phyloP scores from a whole-genome alignment of 2,329 filamentous ascomycete species.

The Phialophora macrospora region DNA sequence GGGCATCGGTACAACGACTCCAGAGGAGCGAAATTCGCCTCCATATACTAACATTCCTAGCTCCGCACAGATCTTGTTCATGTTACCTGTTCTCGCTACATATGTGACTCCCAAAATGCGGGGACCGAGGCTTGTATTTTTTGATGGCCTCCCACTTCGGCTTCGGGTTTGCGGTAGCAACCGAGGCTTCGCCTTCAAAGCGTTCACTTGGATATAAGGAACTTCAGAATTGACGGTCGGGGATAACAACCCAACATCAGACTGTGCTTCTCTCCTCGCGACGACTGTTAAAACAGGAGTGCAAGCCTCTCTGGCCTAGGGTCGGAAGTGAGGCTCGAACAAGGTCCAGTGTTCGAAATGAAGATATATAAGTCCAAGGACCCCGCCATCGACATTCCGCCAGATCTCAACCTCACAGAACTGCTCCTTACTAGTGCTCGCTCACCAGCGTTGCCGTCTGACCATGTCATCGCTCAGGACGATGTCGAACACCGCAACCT shows the following conservation, averaged over 20 bases:
- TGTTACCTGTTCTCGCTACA: neutral
- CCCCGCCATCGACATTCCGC: conserved; percentile 42
- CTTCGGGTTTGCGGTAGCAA: neutral
- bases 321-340: neutral
- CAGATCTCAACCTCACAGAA: conserved; percentile 52
- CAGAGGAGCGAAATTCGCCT: neutral
- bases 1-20: too few species aligned
- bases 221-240: neutral
- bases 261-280: neutral
- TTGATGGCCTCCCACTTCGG: neutral
- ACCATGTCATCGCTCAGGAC: conserved; percentile 49
- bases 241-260: neutral
- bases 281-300: neutral
- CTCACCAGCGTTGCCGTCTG: conserved; percentile 45
- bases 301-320: neutral
- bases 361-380: conserved; percentile 20
- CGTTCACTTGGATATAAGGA: neutral
- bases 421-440: conserved; percentile 49
- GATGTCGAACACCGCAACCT: conserved; percentile 52
- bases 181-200: neutral
- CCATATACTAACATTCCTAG: neutral
- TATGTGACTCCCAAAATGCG: neutral
- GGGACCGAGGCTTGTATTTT: neutral
- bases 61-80: neutral
- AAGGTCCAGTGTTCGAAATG: conserved; percentile 11